Conservation (phyloP, 2,329 filamentous ascomycete genomes). For the Penicillium concentricum region DNA sequence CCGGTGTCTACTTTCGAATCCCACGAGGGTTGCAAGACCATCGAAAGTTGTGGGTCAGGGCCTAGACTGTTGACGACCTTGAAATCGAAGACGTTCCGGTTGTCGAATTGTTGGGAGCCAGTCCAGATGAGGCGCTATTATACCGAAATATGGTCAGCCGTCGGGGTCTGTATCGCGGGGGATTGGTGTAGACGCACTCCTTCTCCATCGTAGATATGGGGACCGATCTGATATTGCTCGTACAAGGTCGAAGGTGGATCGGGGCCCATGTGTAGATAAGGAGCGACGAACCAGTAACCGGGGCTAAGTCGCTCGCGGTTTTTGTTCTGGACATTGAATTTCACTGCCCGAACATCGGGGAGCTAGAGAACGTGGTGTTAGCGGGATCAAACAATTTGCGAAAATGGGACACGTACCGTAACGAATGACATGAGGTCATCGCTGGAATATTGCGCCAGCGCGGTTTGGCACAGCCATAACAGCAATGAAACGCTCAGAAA, state of each 20-base stretch:
- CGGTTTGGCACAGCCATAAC: slow-evolving; percentile 9
- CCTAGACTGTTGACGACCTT: slow-evolving; percentile 44
- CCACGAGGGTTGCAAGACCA: slow-evolving; percentile 38
- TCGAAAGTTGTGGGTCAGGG: slow-evolving; percentile 47
- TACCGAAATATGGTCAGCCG: neutral
- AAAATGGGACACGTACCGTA: neutral
- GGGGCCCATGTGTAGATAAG: slow-evolving; percentile 38
- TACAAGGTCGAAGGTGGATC: slow-evolving; percentile 25
- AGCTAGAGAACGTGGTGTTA: slow-evolving; percentile 17
- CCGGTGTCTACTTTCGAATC: slow-evolving; percentile 37
- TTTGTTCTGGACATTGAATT: slow-evolving; percentile 28
- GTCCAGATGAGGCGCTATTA: slow-evolving; percentile 47
- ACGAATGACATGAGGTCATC: slow-evolving; percentile 12
- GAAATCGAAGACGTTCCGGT: slow-evolving; percentile 48
- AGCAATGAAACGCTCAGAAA: slow-evolving; percentile 1
- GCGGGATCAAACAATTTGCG: neutral
- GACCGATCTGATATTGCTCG: slow-evolving; percentile 46
- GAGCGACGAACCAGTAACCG: slow-evolving; percentile 52
- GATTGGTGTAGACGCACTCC: slow-evolving; percentile 32
- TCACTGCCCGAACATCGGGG: slow-evolving; percentile 26
- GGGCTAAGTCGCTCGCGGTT: slow-evolving; percentile 34
- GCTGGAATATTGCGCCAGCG: slow-evolving; percentile 7
- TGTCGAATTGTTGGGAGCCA: slow-evolving; percentile 46
- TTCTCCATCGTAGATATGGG: slow-evolving; percentile 53
- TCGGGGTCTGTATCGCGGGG: neutral